Evolutionary conservation across 2,329 filamentous ascomycete genomes (phyloP).

Genomic region (Samsoniella hepiali): DNA sequence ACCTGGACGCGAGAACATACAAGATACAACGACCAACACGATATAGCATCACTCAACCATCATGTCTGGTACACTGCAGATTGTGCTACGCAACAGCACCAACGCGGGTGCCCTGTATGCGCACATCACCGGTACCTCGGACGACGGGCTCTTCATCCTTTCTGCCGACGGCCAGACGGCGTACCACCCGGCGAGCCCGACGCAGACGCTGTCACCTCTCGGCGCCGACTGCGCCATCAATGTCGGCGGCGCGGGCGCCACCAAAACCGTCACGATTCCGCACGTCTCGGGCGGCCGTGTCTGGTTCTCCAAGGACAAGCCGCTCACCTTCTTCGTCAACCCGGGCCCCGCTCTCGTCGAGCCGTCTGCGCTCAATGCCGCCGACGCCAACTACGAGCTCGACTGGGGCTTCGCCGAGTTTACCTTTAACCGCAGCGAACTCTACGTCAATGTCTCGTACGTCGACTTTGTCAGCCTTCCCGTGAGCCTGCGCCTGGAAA

Average conservation of each 20-base stretch:
- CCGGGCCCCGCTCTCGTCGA: slow-evolving; percentile 70
- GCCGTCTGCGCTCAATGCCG: slow-evolving; percentile 65
- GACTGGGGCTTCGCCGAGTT: slow-evolving; percentile 69
- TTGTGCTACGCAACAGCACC: slow-evolving; percentile 65
- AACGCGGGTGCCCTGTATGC: slow-evolving; percentile 56
- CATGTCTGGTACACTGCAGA: slow-evolving; percentile 43
- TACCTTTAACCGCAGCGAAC: slow-evolving; percentile 58
- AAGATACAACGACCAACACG: background rate
- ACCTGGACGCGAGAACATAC: background rate
- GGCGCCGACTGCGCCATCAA: slow-evolving; percentile 58
- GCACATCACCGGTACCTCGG: slow-evolving; percentile 64
- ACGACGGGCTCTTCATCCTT: slow-evolving; percentile 59
- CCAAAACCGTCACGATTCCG: slow-evolving; percentile 61
- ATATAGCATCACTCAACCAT: background rate
- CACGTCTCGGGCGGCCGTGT: slow-evolving; percentile 68
- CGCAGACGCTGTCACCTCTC: slow-evolving; percentile 48
- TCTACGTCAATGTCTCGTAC: slow-evolving; percentile 68
- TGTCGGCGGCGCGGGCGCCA: slow-evolving; percentile 59
- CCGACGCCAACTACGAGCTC: slow-evolving; percentile 59
- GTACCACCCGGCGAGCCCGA: slow-evolving; percentile 62
- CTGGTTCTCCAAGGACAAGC: slow-evolving; percentile 63
- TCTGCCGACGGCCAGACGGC: slow-evolving; percentile 62
- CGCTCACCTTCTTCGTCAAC: slow-evolving; percentile 67
- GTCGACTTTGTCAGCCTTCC: slow-evolving; percentile 72
- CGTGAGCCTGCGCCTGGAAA: slow-evolving; percentile 54